phyloP scores from a whole-genome alignment of 345 rosid species.

The Populus ilicifolia region DNA sequence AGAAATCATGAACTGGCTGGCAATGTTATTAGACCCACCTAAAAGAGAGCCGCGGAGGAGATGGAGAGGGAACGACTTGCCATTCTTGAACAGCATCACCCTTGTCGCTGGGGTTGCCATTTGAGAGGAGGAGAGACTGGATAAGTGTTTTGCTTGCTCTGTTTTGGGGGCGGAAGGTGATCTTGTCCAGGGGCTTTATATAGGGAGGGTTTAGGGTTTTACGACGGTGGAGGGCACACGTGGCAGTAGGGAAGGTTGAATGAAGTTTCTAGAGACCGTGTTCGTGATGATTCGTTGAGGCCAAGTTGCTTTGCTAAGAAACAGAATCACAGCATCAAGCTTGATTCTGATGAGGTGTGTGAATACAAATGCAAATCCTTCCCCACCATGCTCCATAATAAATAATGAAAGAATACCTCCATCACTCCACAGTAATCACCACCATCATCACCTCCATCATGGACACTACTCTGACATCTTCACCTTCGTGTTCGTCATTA shows the following conservation, averaged over 20 bases:
- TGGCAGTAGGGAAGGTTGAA: not conserved
- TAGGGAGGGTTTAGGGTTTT: not conserved
- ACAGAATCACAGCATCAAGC: no score
- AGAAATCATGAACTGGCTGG: not conserved
- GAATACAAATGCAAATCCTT: no score
- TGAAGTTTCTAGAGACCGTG: not conserved
- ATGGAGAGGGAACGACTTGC: slow-evolving; percentile 10
- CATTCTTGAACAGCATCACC: slow-evolving; percentile 1
- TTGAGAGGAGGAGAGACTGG: not conserved
- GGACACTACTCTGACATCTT: no score
- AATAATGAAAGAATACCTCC: no score
- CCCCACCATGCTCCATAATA: no score
- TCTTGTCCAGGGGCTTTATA: not conserved
- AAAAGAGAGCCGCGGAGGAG: slow-evolving; percentile 4
- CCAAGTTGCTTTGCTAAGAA: not conserved
- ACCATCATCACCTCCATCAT: no score
- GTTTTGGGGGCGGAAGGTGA: not conserved
- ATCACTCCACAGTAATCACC: no score
- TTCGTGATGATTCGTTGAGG: no score
- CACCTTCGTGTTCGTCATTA: no score
- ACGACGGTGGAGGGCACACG: not conserved
- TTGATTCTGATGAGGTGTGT: no score
- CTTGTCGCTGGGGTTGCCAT: slow-evolving; percentile 3
- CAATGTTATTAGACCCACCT: not conserved
- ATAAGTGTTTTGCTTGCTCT: not conserved